These are phyloP conservation scores for Candida tammaniensis DNA, from an alignment of 805 yeast genomes.

Conservation along the genomic window DNA sequence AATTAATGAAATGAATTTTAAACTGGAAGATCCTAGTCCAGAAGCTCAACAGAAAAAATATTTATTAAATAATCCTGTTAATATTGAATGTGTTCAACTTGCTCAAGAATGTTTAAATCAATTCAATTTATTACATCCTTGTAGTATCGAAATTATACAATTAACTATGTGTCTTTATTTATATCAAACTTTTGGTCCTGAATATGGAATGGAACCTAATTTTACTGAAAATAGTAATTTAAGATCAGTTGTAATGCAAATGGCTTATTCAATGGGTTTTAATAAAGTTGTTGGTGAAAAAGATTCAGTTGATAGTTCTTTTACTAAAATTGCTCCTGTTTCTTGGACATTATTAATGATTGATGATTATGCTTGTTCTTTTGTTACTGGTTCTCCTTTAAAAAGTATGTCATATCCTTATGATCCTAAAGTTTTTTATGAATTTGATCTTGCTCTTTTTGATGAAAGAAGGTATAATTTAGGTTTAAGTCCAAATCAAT, in stretches of 20 bases:
- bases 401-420: slow-evolving; percentile 1
- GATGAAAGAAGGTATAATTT: background rate
- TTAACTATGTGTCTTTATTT: slow-evolving; percentile 15
- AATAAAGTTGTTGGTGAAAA: background rate
- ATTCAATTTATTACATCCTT: slow-evolving; percentile 18
- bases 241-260: slow-evolving; percentile 54
- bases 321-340: no score
- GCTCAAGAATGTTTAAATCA: slow-evolving; percentile 27
- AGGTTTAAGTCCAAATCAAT: background rate
- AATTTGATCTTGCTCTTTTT: background rate
- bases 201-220: slow-evolving; percentile 6
- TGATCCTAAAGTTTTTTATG: background rate
- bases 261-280: slow-evolving; percentile 63
- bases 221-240: slow-evolving; percentile 18
- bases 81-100: slow-evolving; percentile 18
- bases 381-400: slow-evolving; percentile 4
- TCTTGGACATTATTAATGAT: background rate
- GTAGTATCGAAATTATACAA: slow-evolving; percentile 40
- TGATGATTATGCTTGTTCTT: background rate
- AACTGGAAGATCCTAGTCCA: slow-evolving; percentile 19
- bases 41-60: slow-evolving; percentile 22
- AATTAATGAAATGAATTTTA: slow-evolving; percentile 23
- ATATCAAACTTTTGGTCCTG: slow-evolving; percentile 7
- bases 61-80: slow-evolving; percentile 26
- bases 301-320: no score